Percentiles rank a stretch among this genome's conserved stretches.
phyloP scores from a whole-genome alignment of 2,329 filamentous ascomycete species.

The Paecilomyces variotii region DNA sequence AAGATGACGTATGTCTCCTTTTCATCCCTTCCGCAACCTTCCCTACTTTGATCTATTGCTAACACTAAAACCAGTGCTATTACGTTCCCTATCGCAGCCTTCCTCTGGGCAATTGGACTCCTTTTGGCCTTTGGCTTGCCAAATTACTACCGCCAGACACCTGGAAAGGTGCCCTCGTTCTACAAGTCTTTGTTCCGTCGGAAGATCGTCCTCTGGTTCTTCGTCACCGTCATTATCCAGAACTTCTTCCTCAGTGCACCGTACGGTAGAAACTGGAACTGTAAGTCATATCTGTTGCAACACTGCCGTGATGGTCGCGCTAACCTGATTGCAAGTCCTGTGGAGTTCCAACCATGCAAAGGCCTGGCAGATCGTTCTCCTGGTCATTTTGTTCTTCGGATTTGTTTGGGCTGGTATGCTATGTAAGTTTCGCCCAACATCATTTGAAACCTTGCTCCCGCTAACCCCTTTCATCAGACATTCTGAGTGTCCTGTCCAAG shows the following conservation, averaged over 20 bases:
- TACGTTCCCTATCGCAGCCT: conserved; percentile 48
- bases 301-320: neutral
- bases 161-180: conserved; percentile 58
- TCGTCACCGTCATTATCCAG: conserved; percentile 55
- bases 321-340: conserved; percentile 32
- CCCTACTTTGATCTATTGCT: conserved; percentile 2
- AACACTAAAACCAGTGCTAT: conserved; percentile 38
- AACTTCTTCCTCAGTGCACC: conserved; percentile 61
- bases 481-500: conserved; percentile 49
- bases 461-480: conserved; percentile 38
- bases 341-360: conserved; percentile 51
- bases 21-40: neutral
- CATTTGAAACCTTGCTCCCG: neutral
- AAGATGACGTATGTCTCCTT: conserved; percentile 27
- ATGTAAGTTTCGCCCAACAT: conserved; percentile 3
- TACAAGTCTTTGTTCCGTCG: conserved; percentile 54
- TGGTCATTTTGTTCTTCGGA: conserved; percentile 43
- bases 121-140: conserved; percentile 55
- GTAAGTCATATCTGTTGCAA: conserved; percentile 19
- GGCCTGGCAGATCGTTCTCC: conserved; percentile 48
- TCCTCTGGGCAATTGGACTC: conserved; percentile 50
- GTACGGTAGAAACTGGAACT: conserved; percentile 61
- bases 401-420: conserved; percentile 46
- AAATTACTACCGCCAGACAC: conserved; percentile 57
- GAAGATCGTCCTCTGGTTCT: conserved; percentile 61